Conservation (phyloP, 2,329 filamentous ascomycete species). For the Teratosphaeria zuluensis region DNA sequence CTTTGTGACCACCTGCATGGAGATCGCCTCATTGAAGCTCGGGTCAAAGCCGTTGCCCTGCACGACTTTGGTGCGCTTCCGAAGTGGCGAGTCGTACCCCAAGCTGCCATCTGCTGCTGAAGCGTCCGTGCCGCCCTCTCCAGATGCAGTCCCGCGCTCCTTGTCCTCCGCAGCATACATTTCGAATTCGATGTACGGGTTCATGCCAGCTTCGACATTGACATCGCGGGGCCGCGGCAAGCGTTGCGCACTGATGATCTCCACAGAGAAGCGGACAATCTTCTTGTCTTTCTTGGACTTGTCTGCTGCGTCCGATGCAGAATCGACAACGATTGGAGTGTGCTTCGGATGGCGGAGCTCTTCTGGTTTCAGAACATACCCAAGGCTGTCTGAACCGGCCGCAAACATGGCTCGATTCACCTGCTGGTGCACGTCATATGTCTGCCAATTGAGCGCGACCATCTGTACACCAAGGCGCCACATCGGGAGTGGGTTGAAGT, state of each 20-base stretch:
- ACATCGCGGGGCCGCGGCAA: constrained; percentile 73
- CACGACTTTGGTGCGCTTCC: constrained; percentile 69
- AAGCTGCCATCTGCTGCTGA: constrained; percentile 55
- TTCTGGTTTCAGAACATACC: constrained; percentile 87
- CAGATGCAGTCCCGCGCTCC: constrained; percentile 59
- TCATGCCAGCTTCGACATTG: constrained; percentile 64
- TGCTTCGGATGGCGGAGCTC: constrained; percentile 61
- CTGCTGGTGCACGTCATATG: constrained; percentile 90
- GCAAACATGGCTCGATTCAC: constrained; percentile 98
- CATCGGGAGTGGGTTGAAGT: constrained; percentile 87
- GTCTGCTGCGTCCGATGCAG: constrained; percentile 40
- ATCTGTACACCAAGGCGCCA: constrained; percentile 97
- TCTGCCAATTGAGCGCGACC: constrained; percentile 97
- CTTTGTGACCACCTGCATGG: constrained; percentile 80
- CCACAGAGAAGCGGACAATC: constrained; percentile 72
- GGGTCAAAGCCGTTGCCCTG: constrained; percentile 91
- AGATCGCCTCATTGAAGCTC: constrained; percentile 68
- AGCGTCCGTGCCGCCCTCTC: constrained; percentile 56
- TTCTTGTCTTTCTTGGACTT: constrained; percentile 63
- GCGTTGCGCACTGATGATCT: constrained; percentile 89
- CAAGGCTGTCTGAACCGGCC: constrained; percentile 72
- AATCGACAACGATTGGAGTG: constrained; percentile 45
- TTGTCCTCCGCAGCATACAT: constrained; percentile 92
- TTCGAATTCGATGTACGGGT: constrained; percentile 91
- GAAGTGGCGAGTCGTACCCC: constrained; percentile 62